phyloP scores from a whole-genome alignment of 148 eudicot genomes.

The Rhododendron griersonianum region DNA sequence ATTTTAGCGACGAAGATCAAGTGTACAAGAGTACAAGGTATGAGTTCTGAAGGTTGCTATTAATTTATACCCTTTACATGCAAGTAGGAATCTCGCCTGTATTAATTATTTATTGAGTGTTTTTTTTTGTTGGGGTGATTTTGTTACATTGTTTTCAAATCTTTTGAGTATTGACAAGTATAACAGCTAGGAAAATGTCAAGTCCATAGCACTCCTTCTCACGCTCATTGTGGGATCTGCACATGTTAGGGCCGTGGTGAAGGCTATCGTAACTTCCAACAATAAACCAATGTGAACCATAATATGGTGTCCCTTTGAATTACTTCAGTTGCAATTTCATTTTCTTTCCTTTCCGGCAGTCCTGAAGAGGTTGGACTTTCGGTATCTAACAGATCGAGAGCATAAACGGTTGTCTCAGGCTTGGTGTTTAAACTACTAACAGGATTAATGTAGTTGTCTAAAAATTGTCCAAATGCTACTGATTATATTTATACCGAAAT shows the following conservation, averaged over 20 bases:
- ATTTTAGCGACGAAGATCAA: slow-evolving; percentile 52
- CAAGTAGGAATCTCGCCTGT: background rate
- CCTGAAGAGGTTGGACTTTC: background rate
- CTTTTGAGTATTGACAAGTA: background rate
- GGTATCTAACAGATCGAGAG: background rate
- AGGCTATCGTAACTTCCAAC: background rate
- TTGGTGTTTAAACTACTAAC: background rate
- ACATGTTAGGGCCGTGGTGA: background rate
- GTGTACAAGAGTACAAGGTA: slow-evolving; percentile 53
- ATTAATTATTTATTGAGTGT: background rate
- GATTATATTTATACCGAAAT: background rate
- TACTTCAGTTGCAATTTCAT: background rate
- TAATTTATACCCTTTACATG: background rate
- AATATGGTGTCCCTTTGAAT: background rate
- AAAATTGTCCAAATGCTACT: background rate
- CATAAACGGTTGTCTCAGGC: background rate
- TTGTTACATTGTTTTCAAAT: background rate
- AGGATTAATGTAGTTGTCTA: background rate
- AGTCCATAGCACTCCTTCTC: background rate
- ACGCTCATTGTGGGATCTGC: background rate
- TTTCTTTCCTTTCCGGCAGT: background rate
- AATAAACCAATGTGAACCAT: background rate
- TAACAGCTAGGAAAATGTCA: background rate
- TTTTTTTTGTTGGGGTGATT: background rate
- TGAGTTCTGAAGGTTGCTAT: background rate